Evolutionary conservation across 2,329 filamentous ascomycete species (phyloP), one percentile per base, ranked within the genome.

Genomic region (Talaromyces sp.): DNA sequence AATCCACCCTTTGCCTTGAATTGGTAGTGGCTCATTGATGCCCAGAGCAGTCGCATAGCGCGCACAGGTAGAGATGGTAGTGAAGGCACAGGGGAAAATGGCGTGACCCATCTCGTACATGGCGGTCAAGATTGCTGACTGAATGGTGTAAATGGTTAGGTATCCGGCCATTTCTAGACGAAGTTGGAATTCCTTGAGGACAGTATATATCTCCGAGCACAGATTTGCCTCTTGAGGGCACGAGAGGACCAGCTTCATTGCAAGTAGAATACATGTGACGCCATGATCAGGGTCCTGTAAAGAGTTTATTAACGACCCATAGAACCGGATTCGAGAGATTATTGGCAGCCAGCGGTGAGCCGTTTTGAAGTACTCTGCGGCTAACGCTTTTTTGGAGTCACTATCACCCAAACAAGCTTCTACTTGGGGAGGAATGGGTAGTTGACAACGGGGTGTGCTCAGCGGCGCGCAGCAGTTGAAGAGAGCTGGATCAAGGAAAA

Each of bases 341-440:
- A 53, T 53, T 53, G 51, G 51, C 51, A 53, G n/a, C 51, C 51
- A 53, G 17, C 51, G 51, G 51, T 53, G 26, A 53, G 51, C 51
- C 3, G 51, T 53, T 53, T 31, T 53, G 17, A 53, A 53, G 10
- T 53, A 53, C 51, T 53, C 27, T 53, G 51, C 51, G n/a, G 51
- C 26, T 27, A 53, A 53, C 27, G 51, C 51, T 35, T 53, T 53
- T 53, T 35, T 32, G 51, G 51, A 53, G 27, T 53, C 26, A 24
- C 32, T 21, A 19, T 53, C 51, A 35, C 51, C 51, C 51, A 53
- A 31, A 53, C 14, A 53, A 53, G 13, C 26, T 27, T 53, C 27
- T 32, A 31, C 51, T 35, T 53, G 51, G 51, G 51, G 51, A 53
- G 51, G 51, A 31, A 53, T 53, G 27, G 51, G 51, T 32, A 53